Percentiles rank a stretch among this genome's conserved stretches.
phyloP scores from a whole-genome alignment of 2,329 filamentous ascomycete genomes.

The Allantophomopsis cytisporea region DNA sequence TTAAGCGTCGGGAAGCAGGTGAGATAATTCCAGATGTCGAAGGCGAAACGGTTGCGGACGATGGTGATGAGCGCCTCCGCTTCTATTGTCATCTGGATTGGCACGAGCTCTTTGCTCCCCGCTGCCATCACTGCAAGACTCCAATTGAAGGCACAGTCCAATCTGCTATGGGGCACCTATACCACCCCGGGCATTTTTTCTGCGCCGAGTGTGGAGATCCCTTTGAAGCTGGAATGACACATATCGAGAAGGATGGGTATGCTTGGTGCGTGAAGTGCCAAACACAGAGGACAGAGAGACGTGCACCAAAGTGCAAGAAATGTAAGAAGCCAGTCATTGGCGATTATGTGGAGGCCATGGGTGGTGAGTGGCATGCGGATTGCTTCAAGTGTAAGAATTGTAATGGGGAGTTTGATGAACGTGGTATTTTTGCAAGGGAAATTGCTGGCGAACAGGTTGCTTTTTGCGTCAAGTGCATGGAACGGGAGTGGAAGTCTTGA shows the following conservation, averaged over 20 bases:
- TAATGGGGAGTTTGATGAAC: conserved; percentile 45
- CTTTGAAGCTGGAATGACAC: conserved; percentile 58
- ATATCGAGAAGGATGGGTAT: conserved; percentile 91
- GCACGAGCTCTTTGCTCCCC: conserved; percentile 85
- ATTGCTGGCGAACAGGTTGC: conserved; percentile 36
- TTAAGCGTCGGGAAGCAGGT: conserved; percentile 45
- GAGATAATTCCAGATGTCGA: conserved; percentile 48
- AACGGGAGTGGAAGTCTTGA: conserved; percentile 40
- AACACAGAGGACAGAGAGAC: conserved; percentile 79
- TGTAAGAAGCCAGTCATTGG: conserved; percentile 80
- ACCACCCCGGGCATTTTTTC: conserved; percentile 97
- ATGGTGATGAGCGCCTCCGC: conserved; percentile 59
- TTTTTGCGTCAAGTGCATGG: conserved; percentile 46
- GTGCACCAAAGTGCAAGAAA: conserved; percentile 75
- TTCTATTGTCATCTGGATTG: conserved; percentile 99
- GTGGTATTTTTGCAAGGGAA: conserved; percentile 49
- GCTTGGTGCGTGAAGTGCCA: conserved; percentile 94
- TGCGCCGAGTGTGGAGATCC: conserved; percentile 97
- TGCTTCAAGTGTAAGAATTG: conserved; percentile 75
- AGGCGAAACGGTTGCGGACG: conserved; percentile 50
- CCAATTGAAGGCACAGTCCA: conserved; percentile 93
- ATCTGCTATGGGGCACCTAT: conserved; percentile 86
- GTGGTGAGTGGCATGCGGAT: conserved; percentile 82
- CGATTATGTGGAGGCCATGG: conserved; percentile 78
- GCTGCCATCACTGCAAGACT: conserved; percentile 92